Base-by-base conservation (phyloP, 176 grass and related monocot genomes). In the Aechmea fasciata region DNA sequence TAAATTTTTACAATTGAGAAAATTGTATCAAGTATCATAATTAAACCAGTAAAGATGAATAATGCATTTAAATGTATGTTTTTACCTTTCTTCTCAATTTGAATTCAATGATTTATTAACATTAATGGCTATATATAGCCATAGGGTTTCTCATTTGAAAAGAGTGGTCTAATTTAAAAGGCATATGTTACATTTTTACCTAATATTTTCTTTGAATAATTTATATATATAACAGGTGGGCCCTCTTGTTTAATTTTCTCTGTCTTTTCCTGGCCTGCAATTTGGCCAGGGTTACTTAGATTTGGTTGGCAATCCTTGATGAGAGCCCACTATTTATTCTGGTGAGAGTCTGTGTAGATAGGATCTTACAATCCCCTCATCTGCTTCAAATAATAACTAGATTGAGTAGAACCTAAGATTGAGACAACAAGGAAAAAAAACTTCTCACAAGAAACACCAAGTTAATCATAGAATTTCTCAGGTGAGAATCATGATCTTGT, bases 261-360 rank as follows among this genome's bases (percentile, higher is more conserved):
- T 90, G 79, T 85, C 83, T 79, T 83, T 90, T 85, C 73, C 78
- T 77, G 81, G 79, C 76, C 84, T 84, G 71, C 51, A 87, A 87
- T 78, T 78, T 87, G 81, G 81, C 68, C 71, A 13, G 76, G 77
- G 70, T 64, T 73, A 76, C 78, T 64, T 78, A 78, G 84, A 82
- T 87, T 91, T 87, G 79, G 77, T 86, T 82, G 75, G 71, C 78
- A 83, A 68, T 68, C 55, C 50, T 41, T 41, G 33, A 41, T 41
- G 33, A 41, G 33, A 78, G 59, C 57, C 48, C 57, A 52, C 49
- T 69, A 24, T 9, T 75, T 72, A 89, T 79, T 76, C 75, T 73
- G 71, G 81, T 89, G 86, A 75, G 74, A 76, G 26, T 48, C 24
- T 48, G 33, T 67, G 65, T 72, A 22, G 72, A 41, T 41, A 88